These are phyloP conservation scores for Strobilomyces confusus DNA, from an alignment of 768 basidiomycete species.

Conservation along the genomic window DNA sequence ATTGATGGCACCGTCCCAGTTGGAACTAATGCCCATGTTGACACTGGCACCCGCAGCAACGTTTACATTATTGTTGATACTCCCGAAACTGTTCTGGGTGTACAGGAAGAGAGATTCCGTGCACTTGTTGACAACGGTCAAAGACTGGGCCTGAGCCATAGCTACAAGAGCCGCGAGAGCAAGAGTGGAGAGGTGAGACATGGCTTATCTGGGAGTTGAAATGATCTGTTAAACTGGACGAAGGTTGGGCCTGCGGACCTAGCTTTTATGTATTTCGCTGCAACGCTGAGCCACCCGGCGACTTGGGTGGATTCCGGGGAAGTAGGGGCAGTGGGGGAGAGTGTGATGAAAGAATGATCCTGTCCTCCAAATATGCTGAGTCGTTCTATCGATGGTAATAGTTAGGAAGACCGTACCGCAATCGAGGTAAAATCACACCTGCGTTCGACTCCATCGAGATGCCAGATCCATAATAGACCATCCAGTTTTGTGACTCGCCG, in stretches of 20 bases:
- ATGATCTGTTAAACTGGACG: neutral
- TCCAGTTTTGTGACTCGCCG: too few species aligned
- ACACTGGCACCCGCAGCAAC: conserved; percentile 19
- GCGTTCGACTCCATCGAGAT: too few species aligned
- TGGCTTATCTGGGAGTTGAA: conserved; percentile 4
- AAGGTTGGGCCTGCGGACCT: neutral
- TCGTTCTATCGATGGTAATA: neutral
- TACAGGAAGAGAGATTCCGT: conserved; percentile 26
- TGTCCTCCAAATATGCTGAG: neutral
- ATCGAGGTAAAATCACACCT: neutral
- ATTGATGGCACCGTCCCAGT: conserved; percentile 32
- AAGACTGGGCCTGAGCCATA: conserved; percentile 25
- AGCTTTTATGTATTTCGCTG: conserved; percentile 14
- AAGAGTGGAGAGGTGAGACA: conserved; percentile 20
- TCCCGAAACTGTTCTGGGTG: conserved; percentile 29
- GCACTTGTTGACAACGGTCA: conserved; percentile 28
- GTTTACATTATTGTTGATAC: conserved; percentile 25
- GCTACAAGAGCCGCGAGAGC: conserved; percentile 18
- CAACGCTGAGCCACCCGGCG: neutral
- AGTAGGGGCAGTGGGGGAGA: neutral
- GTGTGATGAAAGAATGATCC: neutral
- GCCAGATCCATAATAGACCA: too few species aligned
- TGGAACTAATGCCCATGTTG: conserved; percentile 29
- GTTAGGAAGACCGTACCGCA: neutral
- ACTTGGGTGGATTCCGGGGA: neutral